Evolutionary conservation across 306 rosid genomes (phyloP), one percentile per base, ranked within the genome.

Genomic region (Prunus mira): DNA sequence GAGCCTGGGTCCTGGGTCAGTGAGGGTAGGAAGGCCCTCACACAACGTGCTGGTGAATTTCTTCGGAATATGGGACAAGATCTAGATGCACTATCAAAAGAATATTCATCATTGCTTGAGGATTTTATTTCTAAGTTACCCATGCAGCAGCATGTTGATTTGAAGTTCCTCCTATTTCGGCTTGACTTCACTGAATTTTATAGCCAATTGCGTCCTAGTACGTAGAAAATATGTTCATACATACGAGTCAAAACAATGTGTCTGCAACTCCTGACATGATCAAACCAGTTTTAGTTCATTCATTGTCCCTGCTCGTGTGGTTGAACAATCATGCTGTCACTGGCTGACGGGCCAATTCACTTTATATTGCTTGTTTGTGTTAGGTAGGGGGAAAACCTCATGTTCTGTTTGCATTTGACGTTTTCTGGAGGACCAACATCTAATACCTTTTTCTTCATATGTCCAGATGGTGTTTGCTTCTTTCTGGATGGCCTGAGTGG

Each of bases 111-210:
- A 67, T 81, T 89, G 79, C 96, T 89, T 68, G 96, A 95, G 86
- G 91, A 81, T 67, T 95, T 95, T 88, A 88, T 95, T 71, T 89
- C 97, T 69, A 97, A 92, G 89, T 83, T 92, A 86, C 99, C 99
- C 62, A 81, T 92, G 67, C 99, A 95, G 89, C 93, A 88, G 71
- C 99, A 95, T 83, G 93, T 95, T 72, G 99, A 95, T 86, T 87
- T 95, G 30, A 95, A 95, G 83, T 95, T 95, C 85, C 99, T 95
- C 67, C 83, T 91, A 73, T 95, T 95, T 87, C 93, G 98, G 72
- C 99, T 95, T 72, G 98, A 95, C 85, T 95, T 90, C 85, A 95
- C 89, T 11, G 97, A 95, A 69, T 95, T 91, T 86, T 92, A 95
- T 78, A 83, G 91, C 66, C 90, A 90, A 84, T 60, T 86, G 75